Conservation (phyloP, 345 rosid species). For the Bruguiera parviflora region DNA sequence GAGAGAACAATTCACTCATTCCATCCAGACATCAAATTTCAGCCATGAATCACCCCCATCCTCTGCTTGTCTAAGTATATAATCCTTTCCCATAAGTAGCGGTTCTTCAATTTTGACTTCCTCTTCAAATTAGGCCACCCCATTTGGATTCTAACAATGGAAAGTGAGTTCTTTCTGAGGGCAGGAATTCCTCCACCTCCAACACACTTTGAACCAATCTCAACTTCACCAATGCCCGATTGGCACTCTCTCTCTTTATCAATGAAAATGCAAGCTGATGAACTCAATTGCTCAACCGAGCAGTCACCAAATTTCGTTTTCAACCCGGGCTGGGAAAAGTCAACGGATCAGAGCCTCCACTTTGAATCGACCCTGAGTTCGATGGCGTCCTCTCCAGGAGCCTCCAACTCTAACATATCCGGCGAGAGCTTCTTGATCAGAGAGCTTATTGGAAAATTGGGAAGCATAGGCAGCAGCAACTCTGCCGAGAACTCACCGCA, state of each 20-base stretch:
- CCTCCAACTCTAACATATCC: slow-evolving; percentile 51
- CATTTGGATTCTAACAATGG: slow-evolving; percentile 9
- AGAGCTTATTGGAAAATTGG: slow-evolving; percentile 64
- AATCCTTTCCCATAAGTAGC: neutral
- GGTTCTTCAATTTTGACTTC: neutral
- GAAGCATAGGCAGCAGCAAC: slow-evolving; percentile 34
- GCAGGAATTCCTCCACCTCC: slow-evolving; percentile 21
- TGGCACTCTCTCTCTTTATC: slow-evolving; percentile 28
- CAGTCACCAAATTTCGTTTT: slow-evolving; percentile 29
- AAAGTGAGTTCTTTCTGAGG: slow-evolving; percentile 26
- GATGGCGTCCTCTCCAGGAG: slow-evolving; percentile 68
- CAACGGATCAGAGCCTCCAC: slow-evolving; percentile 73
- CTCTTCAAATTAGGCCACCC: neutral
- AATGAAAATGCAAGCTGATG: slow-evolving; percentile 22
- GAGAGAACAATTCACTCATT: slow-evolving; percentile 11
- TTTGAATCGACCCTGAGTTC: slow-evolving; percentile 71
- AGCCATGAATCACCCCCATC: neutral
- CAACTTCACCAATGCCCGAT: slow-evolving; percentile 20
- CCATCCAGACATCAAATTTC: slow-evolving; percentile 1
- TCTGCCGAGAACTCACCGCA: slow-evolving; percentile 39
- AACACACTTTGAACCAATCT: slow-evolving; percentile 20
- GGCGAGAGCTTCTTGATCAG: slow-evolving; percentile 46
- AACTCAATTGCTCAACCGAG: slow-evolving; percentile 13
- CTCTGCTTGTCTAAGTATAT: neutral
- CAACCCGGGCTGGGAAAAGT: slow-evolving; percentile 45